phyloP scores from a whole-genome alignment of 306 rosid genomes.

The Cyamopsis tetragonoloba region DNA sequence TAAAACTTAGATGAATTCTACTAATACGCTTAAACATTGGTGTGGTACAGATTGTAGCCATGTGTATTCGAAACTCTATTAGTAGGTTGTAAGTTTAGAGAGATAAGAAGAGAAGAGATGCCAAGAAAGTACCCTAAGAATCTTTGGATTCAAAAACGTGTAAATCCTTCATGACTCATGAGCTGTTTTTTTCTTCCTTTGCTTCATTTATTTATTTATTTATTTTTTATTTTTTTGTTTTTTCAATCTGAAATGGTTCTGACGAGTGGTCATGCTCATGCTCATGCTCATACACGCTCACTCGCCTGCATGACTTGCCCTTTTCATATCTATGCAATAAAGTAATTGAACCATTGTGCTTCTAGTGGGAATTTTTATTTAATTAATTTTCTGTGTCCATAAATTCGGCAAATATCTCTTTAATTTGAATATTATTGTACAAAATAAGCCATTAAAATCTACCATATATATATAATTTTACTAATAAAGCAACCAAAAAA shows the following conservation, averaged over 20 bases:
- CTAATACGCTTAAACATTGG: too few relatives aligned
- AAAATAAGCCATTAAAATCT: background rate
- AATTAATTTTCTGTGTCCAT: background rate
- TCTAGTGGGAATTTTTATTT: background rate
- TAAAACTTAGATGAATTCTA: too few relatives aligned
- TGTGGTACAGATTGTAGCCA: too few relatives aligned
- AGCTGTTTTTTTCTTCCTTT: background rate
- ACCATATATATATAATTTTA: background rate
- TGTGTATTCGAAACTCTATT: too few relatives aligned
- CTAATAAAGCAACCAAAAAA: background rate
- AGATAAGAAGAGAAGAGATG: too few relatives aligned
- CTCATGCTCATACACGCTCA: constrained; percentile 45
- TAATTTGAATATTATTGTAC: too few relatives aligned
- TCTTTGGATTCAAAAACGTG: background rate
- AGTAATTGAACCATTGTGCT: constrained; percentile 23
- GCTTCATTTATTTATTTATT: too few relatives aligned
- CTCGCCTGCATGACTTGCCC: constrained; percentile 82
- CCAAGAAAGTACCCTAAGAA: background rate
- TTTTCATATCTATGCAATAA: constrained; percentile 59
- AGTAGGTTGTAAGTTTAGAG: too few relatives aligned
- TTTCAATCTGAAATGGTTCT: constrained; percentile 32
- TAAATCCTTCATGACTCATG: background rate
- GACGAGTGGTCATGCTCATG: constrained; percentile 48
- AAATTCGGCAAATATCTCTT: constrained; percentile 3
- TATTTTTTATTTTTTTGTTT: too few relatives aligned